These are phyloP conservation scores for Carex sylvatica DNA, from an alignment of 202 grass and related monocot genomes.

Conservation along the genomic window DNA sequence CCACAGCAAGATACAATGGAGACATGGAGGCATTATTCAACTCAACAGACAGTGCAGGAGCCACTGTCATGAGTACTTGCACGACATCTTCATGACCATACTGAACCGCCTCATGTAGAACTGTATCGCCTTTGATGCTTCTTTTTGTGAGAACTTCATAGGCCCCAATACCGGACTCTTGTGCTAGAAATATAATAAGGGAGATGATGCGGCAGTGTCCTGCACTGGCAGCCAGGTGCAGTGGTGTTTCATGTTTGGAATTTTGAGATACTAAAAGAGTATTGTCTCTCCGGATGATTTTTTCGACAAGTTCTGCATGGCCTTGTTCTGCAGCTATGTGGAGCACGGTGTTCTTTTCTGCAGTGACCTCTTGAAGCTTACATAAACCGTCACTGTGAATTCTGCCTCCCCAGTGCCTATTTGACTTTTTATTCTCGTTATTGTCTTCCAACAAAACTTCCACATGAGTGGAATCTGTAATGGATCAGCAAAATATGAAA, in stretches of 20 bases:
- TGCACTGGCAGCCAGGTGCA: slow-evolving; percentile 36
- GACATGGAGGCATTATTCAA: slow-evolving; percentile 31
- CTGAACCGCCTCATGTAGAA: slow-evolving; percentile 27
- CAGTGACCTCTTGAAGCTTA: not conserved
- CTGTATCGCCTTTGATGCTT: slow-evolving; percentile 23
- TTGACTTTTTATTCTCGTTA: not conserved
- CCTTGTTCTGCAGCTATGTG: slow-evolving; percentile 34
- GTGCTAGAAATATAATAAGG: slow-evolving; percentile 12
- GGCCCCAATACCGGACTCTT: not conserved
- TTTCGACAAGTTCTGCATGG: not conserved
- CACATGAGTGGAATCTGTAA: not conserved
- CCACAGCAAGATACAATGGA: slow-evolving; percentile 37
- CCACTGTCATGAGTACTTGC: not conserved
- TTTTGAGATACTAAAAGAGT: slow-evolving; percentile 30
- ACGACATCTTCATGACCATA: slow-evolving; percentile 7
- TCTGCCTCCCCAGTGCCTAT: not conserved
- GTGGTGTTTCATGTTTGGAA: slow-evolving; percentile 34
- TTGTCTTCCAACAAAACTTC: not conserved
- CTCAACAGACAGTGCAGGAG: not conserved
- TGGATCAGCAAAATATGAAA: not conserved
- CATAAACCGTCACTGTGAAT: not conserved
- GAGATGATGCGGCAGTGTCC: not conserved
- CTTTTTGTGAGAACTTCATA: not conserved
- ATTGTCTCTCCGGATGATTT: not conserved
- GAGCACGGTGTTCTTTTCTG: slow-evolving; percentile 30